Evolutionary conservation across 129 eudicot genomes (phyloP), one percentile per base, ranked within the genome.

Genomic region (Chrysanthemum lavandulifolium): DNA sequence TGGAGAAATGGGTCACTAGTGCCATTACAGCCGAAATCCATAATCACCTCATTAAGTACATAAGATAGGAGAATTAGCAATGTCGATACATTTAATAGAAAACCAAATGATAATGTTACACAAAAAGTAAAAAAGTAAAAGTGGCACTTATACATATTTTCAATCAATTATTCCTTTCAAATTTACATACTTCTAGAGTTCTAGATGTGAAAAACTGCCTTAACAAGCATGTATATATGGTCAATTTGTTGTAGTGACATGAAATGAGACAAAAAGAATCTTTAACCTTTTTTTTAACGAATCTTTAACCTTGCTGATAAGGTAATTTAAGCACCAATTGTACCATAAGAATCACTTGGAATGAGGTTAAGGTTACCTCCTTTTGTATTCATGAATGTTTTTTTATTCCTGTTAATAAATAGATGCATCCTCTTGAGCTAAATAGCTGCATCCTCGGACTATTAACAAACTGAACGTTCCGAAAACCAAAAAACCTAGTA

Each of bases 321-420:
- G 12, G 33, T 29, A 14, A 68, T 60, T 13, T 57, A 45, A 67
- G 72, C 59, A 68, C 45, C 75, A 58, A 25, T 10, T 25, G 23
- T 75, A 55, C 64, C 19, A 58, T 52, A 43, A 62, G 72, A 50
- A 77, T 77, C 49, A 70, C 81, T 77, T 77, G 76, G 43, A 36
- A 53, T 14, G 66, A 70, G 81, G 81, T 77, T 53, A 53, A 77
- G 47, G 76, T 40, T 10, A 53, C 51, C 59, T 40, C 43, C 75
- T 77, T 77, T 77, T 70, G 76, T 77, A 23, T 36, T 49, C 25
- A 25, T 6, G 43, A 62, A 62, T 61, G 40, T n/a, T 61, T 29
- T 68, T 58, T 16, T 2, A 53, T 58, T 25, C 29, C 13, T 52
- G 51, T 52, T 48, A 31, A 67, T 76, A 77, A 33, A 49, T 29